Base-by-base conservation (phyloP, 2,329 filamentous ascomycete genomes). In the Bretziella fagacearum region DNA sequence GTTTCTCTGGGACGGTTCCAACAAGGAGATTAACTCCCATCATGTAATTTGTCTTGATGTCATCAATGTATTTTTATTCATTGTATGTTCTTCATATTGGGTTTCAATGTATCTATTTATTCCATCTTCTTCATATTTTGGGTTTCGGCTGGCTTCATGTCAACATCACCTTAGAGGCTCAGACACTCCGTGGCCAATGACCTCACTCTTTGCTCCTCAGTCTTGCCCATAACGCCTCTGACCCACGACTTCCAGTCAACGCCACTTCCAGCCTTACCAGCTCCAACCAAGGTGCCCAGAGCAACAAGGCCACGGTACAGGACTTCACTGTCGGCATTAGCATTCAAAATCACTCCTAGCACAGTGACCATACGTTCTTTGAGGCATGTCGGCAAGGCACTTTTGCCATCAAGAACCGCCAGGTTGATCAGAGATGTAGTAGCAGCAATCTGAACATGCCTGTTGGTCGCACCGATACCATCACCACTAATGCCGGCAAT, bases 341-440 rank as follows among this genome's bases (percentile, higher is more conserved):
- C 70, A 4, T 67, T 63, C 1, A 93, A 62, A 1, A 89, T 70
- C 48, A 69, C 67, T 1, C 71, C 71, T 0, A 87, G 61, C 4
- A 80, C 69, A 25, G 75, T 68, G 2, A 84, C 58, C 3, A 85
- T 63, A 7, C 68, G 65, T 42, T 49, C 54, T 75, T 56, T 32
- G 64, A 64, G 60, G 6, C 71, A 68, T 35, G 62, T 64, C 53
- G 53, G 62, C 29, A 46, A n/a, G 18, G 29, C 15, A 60, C 56
- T 15, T 59, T 58, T 15, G 59, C 58, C 27, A 58, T 58, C 43
- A 8, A 87, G 70, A 1, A 94, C 84, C 0, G 85, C 71, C 53
- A 83, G 81, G 62, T 98, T 96, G 58, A 96, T 79, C 51, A 81
- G 79, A 0, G 84, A 69, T 0, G 91, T 94, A 1, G 84, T 78